A percentile compares a stretch with the other conserved stretches of the same genome.
phyloP scores from a whole-genome alignment of 371 early-diverging fungal genomes.

The Mucor mucedo region DNA sequence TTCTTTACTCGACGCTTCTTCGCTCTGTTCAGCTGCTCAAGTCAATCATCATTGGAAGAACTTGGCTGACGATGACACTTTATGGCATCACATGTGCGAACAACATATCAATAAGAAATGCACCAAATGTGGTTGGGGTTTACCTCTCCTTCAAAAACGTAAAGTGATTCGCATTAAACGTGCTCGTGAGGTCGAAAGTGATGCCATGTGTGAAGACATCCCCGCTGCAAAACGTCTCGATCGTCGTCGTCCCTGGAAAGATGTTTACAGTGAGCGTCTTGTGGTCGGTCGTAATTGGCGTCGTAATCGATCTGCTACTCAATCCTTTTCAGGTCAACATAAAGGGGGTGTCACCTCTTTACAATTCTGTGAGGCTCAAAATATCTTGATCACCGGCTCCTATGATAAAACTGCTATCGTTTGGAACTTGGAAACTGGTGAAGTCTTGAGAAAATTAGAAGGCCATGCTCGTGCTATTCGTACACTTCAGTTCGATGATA shows the following conservation, averaged over 20 bases:
- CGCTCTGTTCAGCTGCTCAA: constrained; percentile 88
- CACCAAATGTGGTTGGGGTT: constrained; percentile 94
- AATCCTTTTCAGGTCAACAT: constrained; percentile 61
- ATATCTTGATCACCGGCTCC: constrained; percentile 81
- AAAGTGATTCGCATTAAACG: constrained; percentile 31
- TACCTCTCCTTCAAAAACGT: constrained; percentile 72
- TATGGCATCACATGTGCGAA: constrained; percentile 96
- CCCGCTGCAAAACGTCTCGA: constrained; percentile 29
- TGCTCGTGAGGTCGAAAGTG: constrained; percentile 1
- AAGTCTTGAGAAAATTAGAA: constrained; percentile 68
- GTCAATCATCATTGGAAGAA: constrained; percentile 80
- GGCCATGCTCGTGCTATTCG: constrained; percentile 91
- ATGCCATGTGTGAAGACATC: constrained; percentile 5
- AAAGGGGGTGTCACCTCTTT: constrained; percentile 80
- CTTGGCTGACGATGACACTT: constrained; percentile 85
- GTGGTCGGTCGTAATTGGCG: constrained; percentile 87
- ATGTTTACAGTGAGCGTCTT: constrained; percentile 81
- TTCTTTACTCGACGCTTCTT: constrained; percentile 87
- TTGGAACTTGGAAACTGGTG: constrained; percentile 84
- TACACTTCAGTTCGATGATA: constrained; percentile 85
- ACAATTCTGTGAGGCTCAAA: constrained; percentile 78
- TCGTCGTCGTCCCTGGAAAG: constrained; percentile 74
- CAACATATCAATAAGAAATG: constrained; percentile 97
- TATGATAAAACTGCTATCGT: constrained; percentile 80
- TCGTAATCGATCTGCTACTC: constrained; percentile 59